Base-by-base conservation (phyloP, 148 eudicot species). In the Drosera capensis region DNA sequence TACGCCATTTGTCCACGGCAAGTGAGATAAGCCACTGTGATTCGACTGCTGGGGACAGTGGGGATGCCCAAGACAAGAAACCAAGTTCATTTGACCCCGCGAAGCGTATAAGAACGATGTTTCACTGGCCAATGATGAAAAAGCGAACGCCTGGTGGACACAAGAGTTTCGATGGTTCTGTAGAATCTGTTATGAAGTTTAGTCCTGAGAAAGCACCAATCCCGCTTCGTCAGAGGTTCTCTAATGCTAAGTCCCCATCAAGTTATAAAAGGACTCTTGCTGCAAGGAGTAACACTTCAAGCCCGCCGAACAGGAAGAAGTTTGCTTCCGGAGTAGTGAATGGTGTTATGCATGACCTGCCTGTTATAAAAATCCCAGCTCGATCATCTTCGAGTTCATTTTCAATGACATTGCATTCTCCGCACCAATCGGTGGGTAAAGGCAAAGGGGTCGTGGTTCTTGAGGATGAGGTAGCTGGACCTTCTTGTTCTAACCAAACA, bases 291-390 rank as follows among this genome's bases (percentile, higher is more conserved):
- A 78, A 76, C 55, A 52, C 67, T 29, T 83, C 93, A 0, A 90
- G 99, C 46, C 99, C 99, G 20, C 63, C 56, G 4, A 74, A 83
- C 29, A 72, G 86, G 29, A 90, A 90, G 71, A 88, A 59, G 34
- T 47, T 78, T 17, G 97, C 94, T 39, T 70, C 82, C 0, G 94
- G 85, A 14, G 20, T 74, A 2, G 61, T 62, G 15, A 63, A 76
- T 3, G 82, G 80, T 40, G 73, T 66, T 16, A 48, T 70, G 69
- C 79, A 73, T 52, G 74, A 73, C 16, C 47, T 71, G 57, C 76
- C 93, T 22, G 46, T 56, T 2, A 41, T 50, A 0, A 46, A 43
- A 4, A 42, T 53, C 20, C 62, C 64, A 40, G 55, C 62, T 14
- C 66, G 68, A 17, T 75, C 84, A 18, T 65, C 70, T 19, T 87